Conservation (phyloP, 176 grass and related monocot species). For the Avena eriantha region DNA sequence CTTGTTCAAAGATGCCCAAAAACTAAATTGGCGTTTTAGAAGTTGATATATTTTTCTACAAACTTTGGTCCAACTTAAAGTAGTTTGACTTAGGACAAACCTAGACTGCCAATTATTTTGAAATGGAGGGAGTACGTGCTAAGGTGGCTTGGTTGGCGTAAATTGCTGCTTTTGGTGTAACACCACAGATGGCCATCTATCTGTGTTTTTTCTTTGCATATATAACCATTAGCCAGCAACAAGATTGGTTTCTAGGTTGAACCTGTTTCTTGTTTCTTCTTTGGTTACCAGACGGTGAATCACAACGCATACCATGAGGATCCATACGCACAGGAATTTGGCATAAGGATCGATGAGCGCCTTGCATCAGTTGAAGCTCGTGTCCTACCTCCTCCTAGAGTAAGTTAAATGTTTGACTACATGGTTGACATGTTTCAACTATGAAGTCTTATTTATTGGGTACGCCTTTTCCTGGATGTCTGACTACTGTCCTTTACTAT, state of each 20-base stretch:
- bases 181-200: conserved; percentile 2
- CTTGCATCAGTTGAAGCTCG: conserved; percentile 77
- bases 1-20: not conserved
- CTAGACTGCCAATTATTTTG: not conserved
- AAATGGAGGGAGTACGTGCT: not conserved
- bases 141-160: not conserved
- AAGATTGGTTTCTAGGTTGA: not conserved
- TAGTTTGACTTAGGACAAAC: no score
- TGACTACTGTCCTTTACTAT: conserved; percentile 27
- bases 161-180: not conserved
- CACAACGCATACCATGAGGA: conserved; percentile 72
- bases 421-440: conserved; percentile 25
- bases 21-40: not conserved
- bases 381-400: conserved; percentile 66
- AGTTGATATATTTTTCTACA: no score
- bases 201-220: not conserved
- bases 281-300: conserved; percentile 66
- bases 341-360: conserved; percentile 62
- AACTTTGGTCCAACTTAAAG: no score
- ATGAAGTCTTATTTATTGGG: not conserved
- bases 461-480: conserved; percentile 2
- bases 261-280: conserved; percentile 14
- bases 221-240: not conserved
- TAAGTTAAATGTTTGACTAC: conserved; percentile 42
- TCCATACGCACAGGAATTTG: conserved; percentile 78